Evolutionary conservation across 768 basidiomycete genomes (phyloP), one percentile per base, ranked within the genome.

Genomic region (Suillus luteus): DNA sequence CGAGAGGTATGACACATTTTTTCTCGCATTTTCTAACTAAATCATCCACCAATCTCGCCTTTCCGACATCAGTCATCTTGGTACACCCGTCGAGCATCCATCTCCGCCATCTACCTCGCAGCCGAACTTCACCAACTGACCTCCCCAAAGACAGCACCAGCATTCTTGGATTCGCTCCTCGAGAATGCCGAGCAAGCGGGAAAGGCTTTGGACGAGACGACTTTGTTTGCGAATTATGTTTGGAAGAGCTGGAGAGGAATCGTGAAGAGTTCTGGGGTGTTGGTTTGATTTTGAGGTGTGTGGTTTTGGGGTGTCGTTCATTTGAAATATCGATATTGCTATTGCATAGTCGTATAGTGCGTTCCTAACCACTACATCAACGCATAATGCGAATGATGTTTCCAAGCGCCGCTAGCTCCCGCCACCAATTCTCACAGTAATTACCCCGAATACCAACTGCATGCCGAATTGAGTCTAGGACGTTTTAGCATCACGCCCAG

Each of bases 91-190:
- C 81, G 93, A 40, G 85, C 83, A 0, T 83, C 89, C 1, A 69
- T 93, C 37, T 86, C 89, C 8, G 81, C 83, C 1, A 77, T 91
- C 15, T 95, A 94, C 68, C 80, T 84, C 15, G 86, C 89, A n/a
- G 85, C 91, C 65, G 92, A 94, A 75, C 78, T 95, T 17, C 92
- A 93, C 69, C 92, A 95, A 71, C 71, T 95, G n/a, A 82, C 85
- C 0, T 94, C 92, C 1, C 90, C 92, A 5, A 70, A 77, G 14
- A 91, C 91, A 2, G 86, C 90, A 0, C 75, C 79, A 35, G 75
- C 78, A 3, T 93, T 95, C 78, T 79, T 95, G 15, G 86, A 89
- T 54, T 76, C 81, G 9, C 83, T 93, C 7, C 79, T 94, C 15
- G 78, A 81, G 11, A 75, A 81, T 3, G 82, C 85, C 3, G 74